Evolutionary conservation across 2,329 filamentous ascomycete species (phyloP), one percentile per base, ranked within the genome.

Genomic region (Lecanosticta acicola): DNA sequence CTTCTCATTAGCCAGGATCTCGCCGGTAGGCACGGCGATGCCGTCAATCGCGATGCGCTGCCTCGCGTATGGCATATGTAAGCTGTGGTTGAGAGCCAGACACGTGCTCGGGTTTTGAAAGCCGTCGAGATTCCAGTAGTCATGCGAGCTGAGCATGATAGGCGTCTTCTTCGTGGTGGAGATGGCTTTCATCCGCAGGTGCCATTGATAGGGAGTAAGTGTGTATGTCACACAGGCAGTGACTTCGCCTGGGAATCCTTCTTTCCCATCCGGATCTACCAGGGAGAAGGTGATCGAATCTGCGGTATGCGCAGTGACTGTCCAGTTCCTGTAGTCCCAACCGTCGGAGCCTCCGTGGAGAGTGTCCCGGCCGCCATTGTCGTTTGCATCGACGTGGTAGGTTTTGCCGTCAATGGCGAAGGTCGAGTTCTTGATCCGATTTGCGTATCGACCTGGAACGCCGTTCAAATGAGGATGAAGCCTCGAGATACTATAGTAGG

Each of bases 121-220:
- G 35, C 82, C 85, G 59, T 90, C 85, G 40, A 90, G 72, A 63
- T 90, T 90, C 85, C 85, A 90, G 73, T 90, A 90, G 2, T 77
- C 79, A 63, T 83, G 80, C 34, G 79, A 79, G 62, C 77, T 85
- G 48, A 89, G 73, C 85, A 90, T 89, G 64, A 90, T 87, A 39
- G 85, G 85, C 4, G 85, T 89, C 70, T 81, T 84, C 70, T 85
- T 80, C 13, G 82, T 86, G 2, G 80, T 83, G 2, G 84, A 71
- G 42, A 83, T 62, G 29, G 84, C 85, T 3, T 80, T 70, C 76
- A 90, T 88, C 66, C 79, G 82, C 55, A 89, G 72, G 59, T 85
- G 75, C 85, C 85, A 89, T 39, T 79, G 78, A 63, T 75, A 71
- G 13, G 80, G 77, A 2, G 72, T 73, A 43, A 90, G 64, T 0